Base-by-base conservation (phyloP, 306 rosid genomes). In the Prosopis cineraria region DNA sequence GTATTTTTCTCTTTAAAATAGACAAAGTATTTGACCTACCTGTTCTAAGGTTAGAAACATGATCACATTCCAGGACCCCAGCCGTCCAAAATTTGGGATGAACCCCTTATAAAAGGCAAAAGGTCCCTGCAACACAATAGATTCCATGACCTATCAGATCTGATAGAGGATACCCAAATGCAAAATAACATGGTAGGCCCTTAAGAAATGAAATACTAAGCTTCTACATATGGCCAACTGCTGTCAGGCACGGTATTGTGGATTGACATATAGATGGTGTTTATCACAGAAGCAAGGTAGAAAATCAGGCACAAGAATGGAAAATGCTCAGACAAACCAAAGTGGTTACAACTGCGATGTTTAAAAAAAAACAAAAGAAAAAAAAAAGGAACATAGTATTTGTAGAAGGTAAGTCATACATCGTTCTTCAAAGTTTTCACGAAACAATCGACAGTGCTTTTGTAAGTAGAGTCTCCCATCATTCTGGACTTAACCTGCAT, bases 31-130 rank as follows among this genome's bases (percentile, higher is more conserved):
- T 56, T 7, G 68, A 68, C 16, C 40, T 84, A 94, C 98, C 97
- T 94, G 98, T 70, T 94, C 98, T 74, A 94, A 82, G 70, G 98
- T 92, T 76, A 94, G 84, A 79, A 94, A 94, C 98, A 94, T 94
- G 88, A 94, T 87, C 85, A 94, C 98, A 63, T 94, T 94, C 98
- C 98, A 94, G 4, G 98, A 92, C 83, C 98, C 98, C 36, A 94
- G 85, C 78, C 98, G 88, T 78, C 97, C 97, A 66, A 90, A 94
- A 83, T 92, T 92, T 20, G 98, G 98, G 34, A 92, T 85, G 85
- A 95, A 95, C 10, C 98, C 98, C 84, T 95, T 92, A 56, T 95
- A 95, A 78, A 94, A 94, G 20, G 98, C 97, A 20, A 87, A 63
- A 71, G 95, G 97, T 73, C 98, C 98, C 98, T 94, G 91, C 83